Percentiles rank a stretch among this genome's conserved stretches.
These are phyloP conservation scores for Ophiostoma sp. DNA, from an alignment of 2,329 filamentous ascomycete species.

Conservation along the genomic window DNA sequence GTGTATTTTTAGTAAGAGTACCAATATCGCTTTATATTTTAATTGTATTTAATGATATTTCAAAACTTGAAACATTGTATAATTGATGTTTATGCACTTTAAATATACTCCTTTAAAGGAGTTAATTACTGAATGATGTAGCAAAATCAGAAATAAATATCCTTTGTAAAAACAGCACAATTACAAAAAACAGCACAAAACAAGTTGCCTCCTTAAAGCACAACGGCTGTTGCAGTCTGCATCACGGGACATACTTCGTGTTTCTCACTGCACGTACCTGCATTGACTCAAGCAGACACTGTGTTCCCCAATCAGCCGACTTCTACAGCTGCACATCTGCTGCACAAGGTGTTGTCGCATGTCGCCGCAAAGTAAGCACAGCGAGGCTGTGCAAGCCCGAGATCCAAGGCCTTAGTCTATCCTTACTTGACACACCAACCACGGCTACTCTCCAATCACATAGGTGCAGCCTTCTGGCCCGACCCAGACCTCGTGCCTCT, in stretches of 20 bases:
- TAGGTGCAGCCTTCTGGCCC: slow-evolving; percentile 62
- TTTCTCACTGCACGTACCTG: neutral
- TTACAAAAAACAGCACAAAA: neutral
- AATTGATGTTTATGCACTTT: no score
- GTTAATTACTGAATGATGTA: no score
- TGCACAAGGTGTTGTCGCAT: neutral
- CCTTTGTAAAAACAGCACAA: neutral
- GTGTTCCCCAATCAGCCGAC: neutral
- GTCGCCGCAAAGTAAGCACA: neutral
- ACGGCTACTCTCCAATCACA: slow-evolving; percentile 51
- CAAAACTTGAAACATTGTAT: no score
- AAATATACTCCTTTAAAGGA: no score
- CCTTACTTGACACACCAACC: neutral
- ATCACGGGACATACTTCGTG: neutral
- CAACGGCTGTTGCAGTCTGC: neutral
- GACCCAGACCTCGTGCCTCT: slow-evolving; percentile 65
- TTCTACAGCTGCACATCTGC: neutral
- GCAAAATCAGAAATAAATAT: neutral
- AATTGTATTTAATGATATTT: neutral
- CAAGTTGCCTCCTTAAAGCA: neutral
- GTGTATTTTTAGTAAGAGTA: neutral
- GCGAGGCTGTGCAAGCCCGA: neutral
- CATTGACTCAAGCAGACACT: neutral
- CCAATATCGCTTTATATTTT: neutral
- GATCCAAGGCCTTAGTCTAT: neutral